Evolutionary conservation across 2,329 filamentous ascomycete genomes (phyloP), one percentile per base, ranked within the genome.

Genomic region (Penicillium sp.): DNA sequence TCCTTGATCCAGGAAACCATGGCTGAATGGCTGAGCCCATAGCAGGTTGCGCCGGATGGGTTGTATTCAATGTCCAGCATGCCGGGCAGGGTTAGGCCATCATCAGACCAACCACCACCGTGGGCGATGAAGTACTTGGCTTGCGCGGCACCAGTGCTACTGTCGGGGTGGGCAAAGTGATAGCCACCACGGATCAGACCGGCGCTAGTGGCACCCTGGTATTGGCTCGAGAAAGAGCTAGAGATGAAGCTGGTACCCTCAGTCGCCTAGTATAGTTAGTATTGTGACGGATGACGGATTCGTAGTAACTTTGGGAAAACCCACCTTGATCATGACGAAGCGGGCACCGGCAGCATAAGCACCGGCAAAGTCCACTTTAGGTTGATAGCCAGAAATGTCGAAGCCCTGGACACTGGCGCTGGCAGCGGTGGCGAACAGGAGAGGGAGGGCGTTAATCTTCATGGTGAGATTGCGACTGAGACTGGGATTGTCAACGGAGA

Each of bases 1-100:
- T 75, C 72, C 50, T 67, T 60, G 64, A 81, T 75, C 77, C 77
- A 81, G 17, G 66, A 58, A 1, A 77, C 73, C 70, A 78, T 78
- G 33, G 60, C 64, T n/a, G 64, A 65, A 4, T 63, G 51, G 39
- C 71, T 72, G 52, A 78, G 64, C 6, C 73, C 75, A 53, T 70
- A 76, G 63, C 76, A 79, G 21, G 59, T 65, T 45, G 62, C 60
- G 6, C 70, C 67, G 35, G 58, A 60, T 12, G 67, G 65, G 51
- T 64, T 66, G 51, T 68, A 72, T 64, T 80, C 77, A 12, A 80
- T 67, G 56, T 79, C 78, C 6, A 81, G 68, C 76, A 80, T 79
- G 3, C 78, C 77, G 1, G 77, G 78, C 0, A 81, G 69, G 8
- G 77, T 81, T 53, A 71, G 73, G 43, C 76, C 76, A 54, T 81